Evolutionary conservation across 1,139 yeast species (phyloP).

Genomic region (Magnusiomyces magnusii): DNA sequence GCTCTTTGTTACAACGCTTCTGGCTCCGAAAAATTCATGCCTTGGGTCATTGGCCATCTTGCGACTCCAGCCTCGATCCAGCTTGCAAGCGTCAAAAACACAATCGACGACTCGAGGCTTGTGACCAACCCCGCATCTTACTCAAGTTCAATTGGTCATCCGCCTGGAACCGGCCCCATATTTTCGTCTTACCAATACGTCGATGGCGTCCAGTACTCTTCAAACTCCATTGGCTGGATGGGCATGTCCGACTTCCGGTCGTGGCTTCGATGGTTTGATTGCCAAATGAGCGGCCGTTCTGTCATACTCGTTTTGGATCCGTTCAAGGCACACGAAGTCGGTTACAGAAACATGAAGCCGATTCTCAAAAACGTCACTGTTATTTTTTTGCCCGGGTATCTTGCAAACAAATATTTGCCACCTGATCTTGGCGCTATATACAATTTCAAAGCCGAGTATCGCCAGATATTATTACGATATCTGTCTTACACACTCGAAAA

Average conservation of each 20-base stretch:
- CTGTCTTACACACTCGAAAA: background rate
- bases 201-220: conserved; percentile 9
- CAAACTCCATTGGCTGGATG: conserved; percentile 15
- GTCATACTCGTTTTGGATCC: conserved; percentile 14
- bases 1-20: conserved; percentile 14
- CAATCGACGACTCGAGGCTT: background rate
- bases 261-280: conserved; percentile 16
- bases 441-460: conserved; percentile 14
- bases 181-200: background rate
- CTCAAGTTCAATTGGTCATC: background rate
- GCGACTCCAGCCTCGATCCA: conserved; percentile 10
- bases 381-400: conserved; percentile 10
- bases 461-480: conserved; percentile 4
- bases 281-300: conserved; percentile 8
- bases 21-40: conserved; percentile 12
- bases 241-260: conserved; percentile 11
- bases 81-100: conserved; percentile 3
- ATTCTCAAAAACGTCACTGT: conserved; percentile 8
- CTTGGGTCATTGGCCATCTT: conserved; percentile 15
- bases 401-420: conserved; percentile 8
- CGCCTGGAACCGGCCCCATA: background rate
- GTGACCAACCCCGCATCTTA: background rate
- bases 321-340: conserved; percentile 14
- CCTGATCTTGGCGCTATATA: conserved; percentile 13
- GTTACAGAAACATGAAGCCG: conserved; percentile 1